A percentile compares a stretch with the other conserved stretches of the same genome.
Evolutionary conservation across 2,329 filamentous ascomycete genomes (phyloP).

Genomic region (Colletotrichum euphorbiae): DNA sequence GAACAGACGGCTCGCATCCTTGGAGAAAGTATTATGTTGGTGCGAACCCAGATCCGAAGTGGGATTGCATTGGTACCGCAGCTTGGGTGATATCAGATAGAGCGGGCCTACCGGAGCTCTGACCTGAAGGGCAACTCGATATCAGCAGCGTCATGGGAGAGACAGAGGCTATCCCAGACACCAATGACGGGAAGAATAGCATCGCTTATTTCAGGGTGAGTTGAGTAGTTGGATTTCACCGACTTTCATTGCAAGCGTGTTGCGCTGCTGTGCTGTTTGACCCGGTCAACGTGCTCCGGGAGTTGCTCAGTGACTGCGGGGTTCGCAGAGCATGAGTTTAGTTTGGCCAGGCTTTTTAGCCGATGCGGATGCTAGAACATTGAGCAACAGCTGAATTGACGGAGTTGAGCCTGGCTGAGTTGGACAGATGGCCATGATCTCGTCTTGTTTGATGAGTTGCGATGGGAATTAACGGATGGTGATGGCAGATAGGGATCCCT

Average conservation of each 20-base stretch:
- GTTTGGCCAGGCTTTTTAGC: not conserved
- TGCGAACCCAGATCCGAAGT: conserved; percentile 8
- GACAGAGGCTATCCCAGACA: no score
- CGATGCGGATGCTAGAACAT: not conserved
- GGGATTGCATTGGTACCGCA: not conserved
- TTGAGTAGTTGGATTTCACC: no score
- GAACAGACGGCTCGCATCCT: conserved; percentile 8
- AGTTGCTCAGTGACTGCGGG: not conserved
- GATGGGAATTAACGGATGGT: not conserved
- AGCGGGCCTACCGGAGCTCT: not conserved
- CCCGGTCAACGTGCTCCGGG: not conserved
- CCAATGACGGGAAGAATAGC: no score
- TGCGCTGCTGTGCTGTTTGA: not conserved
- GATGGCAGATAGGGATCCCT: not conserved
- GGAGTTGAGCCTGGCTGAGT: not conserved
- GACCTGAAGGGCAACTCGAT: not conserved
- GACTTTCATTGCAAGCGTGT: not conserved
- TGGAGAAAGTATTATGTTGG: not conserved
- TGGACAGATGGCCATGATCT: not conserved
- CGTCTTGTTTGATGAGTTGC: not conserved
- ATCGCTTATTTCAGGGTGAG: no score
- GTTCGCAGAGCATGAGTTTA: not conserved
- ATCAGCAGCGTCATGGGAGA: no score
- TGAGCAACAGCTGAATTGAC: no score
- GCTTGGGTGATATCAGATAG: conserved; percentile 1